Conservation (phyloP, 129 eudicot species). For the Flaveria sonorensis region DNA sequence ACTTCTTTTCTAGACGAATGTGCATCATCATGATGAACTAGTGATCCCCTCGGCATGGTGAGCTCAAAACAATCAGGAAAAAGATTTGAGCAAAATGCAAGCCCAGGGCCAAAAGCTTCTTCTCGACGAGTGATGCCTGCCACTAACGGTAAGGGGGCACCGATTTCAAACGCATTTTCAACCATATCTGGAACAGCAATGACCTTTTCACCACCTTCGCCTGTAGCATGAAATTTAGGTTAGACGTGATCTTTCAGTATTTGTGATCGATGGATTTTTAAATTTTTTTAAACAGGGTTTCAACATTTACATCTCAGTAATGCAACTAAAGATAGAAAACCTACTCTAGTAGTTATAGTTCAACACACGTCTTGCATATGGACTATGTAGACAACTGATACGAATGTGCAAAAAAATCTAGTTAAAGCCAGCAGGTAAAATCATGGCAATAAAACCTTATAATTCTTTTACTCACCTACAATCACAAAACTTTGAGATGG, state of each 20-base stretch:
- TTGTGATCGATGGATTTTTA: background rate
- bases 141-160: slow-evolving; percentile 42
- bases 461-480: slow-evolving; percentile 33
- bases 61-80: slow-evolving; percentile 41
- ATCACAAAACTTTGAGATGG: slow-evolving; percentile 23
- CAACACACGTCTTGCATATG: background rate
- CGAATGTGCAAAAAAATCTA: background rate
- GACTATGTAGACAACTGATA: background rate
- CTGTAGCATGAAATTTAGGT: slow-evolving; percentile 22
- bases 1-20: slow-evolving; percentile 48
- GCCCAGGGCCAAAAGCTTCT: slow-evolving; percentile 29
- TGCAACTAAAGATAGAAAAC: background rate
- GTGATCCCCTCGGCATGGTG: slow-evolving; percentile 39
- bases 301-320: background rate
- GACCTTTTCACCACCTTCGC: slow-evolving; percentile 32
- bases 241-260: background rate
- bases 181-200: slow-evolving; percentile 16
- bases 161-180: slow-evolving; percentile 44
- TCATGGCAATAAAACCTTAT: background rate
- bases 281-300: background rate
- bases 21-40: slow-evolving; percentile 47
- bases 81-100: slow-evolving; percentile 32
- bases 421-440: background rate
- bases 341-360: background rate
- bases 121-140: slow-evolving; percentile 42